Base-by-base conservation (phyloP, 768 basidiomycete genomes). In the Boletus speciosus region DNA sequence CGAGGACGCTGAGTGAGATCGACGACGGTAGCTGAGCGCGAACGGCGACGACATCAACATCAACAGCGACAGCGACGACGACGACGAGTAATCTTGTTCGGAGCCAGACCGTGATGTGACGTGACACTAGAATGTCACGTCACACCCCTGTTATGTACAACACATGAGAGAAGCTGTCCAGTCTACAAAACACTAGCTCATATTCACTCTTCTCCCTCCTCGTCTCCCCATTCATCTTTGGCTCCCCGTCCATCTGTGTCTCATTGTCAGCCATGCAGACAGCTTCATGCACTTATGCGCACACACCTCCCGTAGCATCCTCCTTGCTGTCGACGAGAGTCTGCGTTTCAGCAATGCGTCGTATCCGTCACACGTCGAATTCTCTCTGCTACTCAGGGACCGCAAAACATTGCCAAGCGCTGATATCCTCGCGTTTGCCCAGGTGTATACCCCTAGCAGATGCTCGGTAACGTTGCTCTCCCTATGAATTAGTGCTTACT, bases 1-100 rank as follows among this genome's bases (percentile, higher is more conserved):
- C 37, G 75, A 76, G 23, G 72, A 69, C 9, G 73, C 65, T 15
- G 84, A 84, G 52, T 79, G 81, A 23, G 84, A 83, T 62, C 82
- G 71, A 37, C 77, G 76, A 49, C 81, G 80, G 61, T 75, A 72
- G 56, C 66, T 70, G 47, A 66, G 59, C 43, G 65, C 57, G 51
- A 67, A 66, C 40, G 68, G 54, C 48, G 74, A 76, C 40, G 73
- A 71, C 74, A 75, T 69, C 49, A 60, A 66, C 48, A 16, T 9
- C 37, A 56, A 47, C 55, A 3, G 11, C 57, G 55, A 39, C 29
- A 27, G 27, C 27, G 51, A 10, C 51, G 45, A 50, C 43, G 32
- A 36, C 44, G 11, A 41, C 12, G 44, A 43, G 9, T 45, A 40
- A 64, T 58, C 58, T 58, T 31, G 57, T 52, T 64, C 64, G 62